A percentile compares a stretch with the other conserved stretches of the same genome.
These are phyloP conservation scores for Delonix regia DNA, from an alignment of 306 rosid species.

Conservation along the genomic window DNA sequence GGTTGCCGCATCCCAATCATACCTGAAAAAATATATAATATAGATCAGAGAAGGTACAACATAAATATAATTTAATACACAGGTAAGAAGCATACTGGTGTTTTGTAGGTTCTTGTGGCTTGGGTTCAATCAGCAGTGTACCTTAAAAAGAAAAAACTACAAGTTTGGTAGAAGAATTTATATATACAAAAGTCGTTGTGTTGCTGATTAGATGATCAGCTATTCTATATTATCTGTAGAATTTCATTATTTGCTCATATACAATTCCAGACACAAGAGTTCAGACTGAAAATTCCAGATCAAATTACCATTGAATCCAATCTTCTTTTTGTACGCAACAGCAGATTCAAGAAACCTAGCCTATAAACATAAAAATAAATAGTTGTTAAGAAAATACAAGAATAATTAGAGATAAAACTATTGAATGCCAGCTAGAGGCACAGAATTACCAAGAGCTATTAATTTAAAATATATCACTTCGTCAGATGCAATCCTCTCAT, in stretches of 20 bases:
- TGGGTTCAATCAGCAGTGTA: slow-evolving; percentile 88
- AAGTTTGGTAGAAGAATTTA: no score
- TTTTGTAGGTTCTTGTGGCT: slow-evolving; percentile 96
- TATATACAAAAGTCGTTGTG: background rate
- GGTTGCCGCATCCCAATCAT: slow-evolving; percentile 99
- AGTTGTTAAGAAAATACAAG: background rate
- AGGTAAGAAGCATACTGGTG: slow-evolving; percentile 65
- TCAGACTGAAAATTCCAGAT: background rate
- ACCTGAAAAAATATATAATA: slow-evolving; percentile 52
- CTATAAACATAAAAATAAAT: slow-evolving; percentile 45
- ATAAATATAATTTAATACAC: background rate
- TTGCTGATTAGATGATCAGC: background rate
- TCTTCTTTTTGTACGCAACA: slow-evolving; percentile 82
- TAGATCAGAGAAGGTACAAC: background rate
- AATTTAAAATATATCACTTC: background rate
- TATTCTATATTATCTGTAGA: background rate
- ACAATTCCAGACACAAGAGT: background rate
- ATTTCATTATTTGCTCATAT: slow-evolving; percentile 8
- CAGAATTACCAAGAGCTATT: background rate
- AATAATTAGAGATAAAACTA: background rate
- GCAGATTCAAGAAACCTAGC: slow-evolving; percentile 89
- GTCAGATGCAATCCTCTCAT: background rate
- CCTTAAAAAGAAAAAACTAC: slow-evolving; percentile 54
- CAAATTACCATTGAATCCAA: slow-evolving; percentile 79
- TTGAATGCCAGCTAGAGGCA: background rate